Base-by-base conservation (phyloP, 306 rosid species). In the Gastrolobium bilobum region DNA sequence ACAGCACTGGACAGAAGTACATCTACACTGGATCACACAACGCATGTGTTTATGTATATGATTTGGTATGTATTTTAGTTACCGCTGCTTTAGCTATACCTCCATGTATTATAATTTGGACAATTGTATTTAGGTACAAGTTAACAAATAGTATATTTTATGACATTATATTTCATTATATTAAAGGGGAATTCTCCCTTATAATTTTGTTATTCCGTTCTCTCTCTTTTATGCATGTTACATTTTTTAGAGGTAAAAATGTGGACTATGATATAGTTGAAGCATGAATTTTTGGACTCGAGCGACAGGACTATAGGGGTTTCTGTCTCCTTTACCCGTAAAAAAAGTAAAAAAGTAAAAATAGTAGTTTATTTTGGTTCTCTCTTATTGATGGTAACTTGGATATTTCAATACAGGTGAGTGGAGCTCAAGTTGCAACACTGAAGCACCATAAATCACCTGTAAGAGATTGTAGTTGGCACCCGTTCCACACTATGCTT, bases 1-100 rank as follows among this genome's bases (percentile, higher is more conserved):
- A 90, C 98, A 95, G 98, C 93, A 95, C 98, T 26, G 99, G 99
- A 54, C 99, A 90, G 84, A 92, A 91, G 92, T 95, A 92, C 91
- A 95, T 95, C 85, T 95, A 92, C 81, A 95, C 98, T 30, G 97
- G 97, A 71, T 95, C 99, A 42, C 95, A 89, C 81, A 72, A 92
- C 53, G 86, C 94, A 11, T 87, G 89, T 81, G 99, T 95, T 74
- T 90, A 90, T 78, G 73, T 95, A 50, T 95, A 92, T 74, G 99
- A 95, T 71, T 82, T 95, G 99, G 99, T 92, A 92, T 42, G 97
- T 79, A 37, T 70, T 52, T 65, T 34, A 44, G 54, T 59, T 61
- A 35, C 39, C 10, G 10, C 26, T 34, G 39, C 80, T 57, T 30
- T 82, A 6, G n/a, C 64, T 9, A 44, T 53, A 13, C 64, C 15